Conservation (phyloP, 345 rosid genomes). For the Lepidium aucheri region DNA sequence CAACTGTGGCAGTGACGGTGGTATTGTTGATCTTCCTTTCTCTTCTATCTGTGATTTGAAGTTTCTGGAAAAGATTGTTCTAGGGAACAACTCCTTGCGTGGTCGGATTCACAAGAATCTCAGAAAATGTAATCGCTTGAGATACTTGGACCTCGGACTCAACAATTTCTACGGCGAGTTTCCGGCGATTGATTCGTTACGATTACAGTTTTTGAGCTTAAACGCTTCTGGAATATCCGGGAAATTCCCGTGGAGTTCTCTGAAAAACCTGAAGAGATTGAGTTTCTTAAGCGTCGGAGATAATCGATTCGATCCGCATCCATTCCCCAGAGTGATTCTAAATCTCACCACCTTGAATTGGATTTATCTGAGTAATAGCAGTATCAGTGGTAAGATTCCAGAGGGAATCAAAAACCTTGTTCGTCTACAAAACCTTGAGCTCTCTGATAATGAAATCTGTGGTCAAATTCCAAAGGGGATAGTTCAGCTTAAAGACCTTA, state of each 20-base stretch:
- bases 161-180: conserved; percentile 57
- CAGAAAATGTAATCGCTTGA: conserved; percentile 39
- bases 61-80: conserved; percentile 40
- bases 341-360: conserved; percentile 47
- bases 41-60: conserved; percentile 44
- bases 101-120: conserved; percentile 35
- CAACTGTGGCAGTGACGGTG: conserved; percentile 17
- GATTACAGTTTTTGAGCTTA: conserved; percentile 34
- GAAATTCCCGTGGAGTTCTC: conserved; percentile 60
- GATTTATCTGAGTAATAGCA: conserved; percentile 66
- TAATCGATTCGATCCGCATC: conserved; percentile 40
- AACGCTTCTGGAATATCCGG: conserved; percentile 65
- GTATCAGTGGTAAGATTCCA: conserved; percentile 66
- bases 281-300: conserved; percentile 70
- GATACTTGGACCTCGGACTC: conserved; percentile 47
- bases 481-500: conserved; percentile 34
- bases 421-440: conserved; percentile 54
- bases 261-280: conserved; percentile 41
- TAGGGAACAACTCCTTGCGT: conserved; percentile 42
- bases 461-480: conserved; percentile 61
- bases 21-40: conserved; percentile 34
- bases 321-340: conserved; percentile 51
- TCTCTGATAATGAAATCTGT: conserved; percentile 46
- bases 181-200: conserved; percentile 48
- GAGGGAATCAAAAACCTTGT: conserved; percentile 48